phyloP scores from a whole-genome alignment of 495 filamentous ascomycete species.

The Penicillium malachiteum region DNA sequence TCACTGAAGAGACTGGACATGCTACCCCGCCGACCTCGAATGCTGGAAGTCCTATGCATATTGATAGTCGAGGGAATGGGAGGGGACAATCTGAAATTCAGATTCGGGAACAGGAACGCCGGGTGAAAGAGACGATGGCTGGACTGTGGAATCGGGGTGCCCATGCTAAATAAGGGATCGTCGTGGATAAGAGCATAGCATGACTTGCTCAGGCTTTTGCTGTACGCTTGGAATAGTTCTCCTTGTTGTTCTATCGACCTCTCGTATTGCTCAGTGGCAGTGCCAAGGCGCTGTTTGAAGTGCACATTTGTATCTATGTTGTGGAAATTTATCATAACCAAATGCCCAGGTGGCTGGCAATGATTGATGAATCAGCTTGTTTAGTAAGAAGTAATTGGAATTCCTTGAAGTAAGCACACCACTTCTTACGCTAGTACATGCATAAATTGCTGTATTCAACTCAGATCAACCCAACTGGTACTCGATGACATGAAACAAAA shows the following conservation, averaged over 20 bases:
- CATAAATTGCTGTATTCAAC: not conserved
- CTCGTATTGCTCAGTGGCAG: too few species aligned
- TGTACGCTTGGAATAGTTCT: not conserved
- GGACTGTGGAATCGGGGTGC: slow-evolving; percentile 54
- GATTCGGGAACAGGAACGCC: slow-evolving; percentile 60
- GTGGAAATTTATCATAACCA: not conserved
- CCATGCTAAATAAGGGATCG: slow-evolving; percentile 24
- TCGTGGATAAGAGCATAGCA: too few species aligned
- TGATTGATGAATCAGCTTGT: slow-evolving; percentile 1
- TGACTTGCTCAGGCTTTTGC: too few species aligned
- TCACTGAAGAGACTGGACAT: slow-evolving; percentile 36
- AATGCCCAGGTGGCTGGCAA: not conserved
- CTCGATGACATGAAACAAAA: not conserved
- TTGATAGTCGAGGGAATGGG: slow-evolving; percentile 58
- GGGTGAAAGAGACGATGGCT: slow-evolving; percentile 58
- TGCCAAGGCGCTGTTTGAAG: too few species aligned
- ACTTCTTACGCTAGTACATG: not conserved
- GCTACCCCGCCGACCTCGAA: not conserved
- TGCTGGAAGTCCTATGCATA: slow-evolving; percentile 36
- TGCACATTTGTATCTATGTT: too few species aligned
- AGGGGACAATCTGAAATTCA: slow-evolving; percentile 64
- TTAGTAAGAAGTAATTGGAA: too few species aligned
- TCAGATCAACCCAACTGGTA: too few species aligned
- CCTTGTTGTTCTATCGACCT: not conserved
- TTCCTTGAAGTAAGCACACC: not conserved